Percentiles rank a stretch among this genome's conserved stretches.
Conservation (phyloP, 1,284 basidiomycete genomes). For the Blastosporella zonata region DNA sequence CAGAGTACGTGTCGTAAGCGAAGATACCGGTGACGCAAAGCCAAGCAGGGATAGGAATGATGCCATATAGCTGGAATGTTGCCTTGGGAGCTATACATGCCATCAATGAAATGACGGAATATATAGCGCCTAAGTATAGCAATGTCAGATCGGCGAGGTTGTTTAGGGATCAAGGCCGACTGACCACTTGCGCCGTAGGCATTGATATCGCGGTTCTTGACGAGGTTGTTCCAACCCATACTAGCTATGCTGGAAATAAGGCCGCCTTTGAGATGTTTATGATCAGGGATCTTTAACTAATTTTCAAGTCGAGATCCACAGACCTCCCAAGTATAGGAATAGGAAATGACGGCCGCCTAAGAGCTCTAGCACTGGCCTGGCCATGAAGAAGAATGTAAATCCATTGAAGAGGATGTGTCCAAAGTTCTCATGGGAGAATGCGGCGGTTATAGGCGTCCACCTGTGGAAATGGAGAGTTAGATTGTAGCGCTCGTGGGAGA, state of each 20-base stretch:
- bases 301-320: constrained; percentile 17
- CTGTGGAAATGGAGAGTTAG: constrained; percentile 34
- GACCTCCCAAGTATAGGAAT: constrained; percentile 74
- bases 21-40: constrained; percentile 73
- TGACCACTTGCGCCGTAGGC: constrained; percentile 76
- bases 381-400: constrained; percentile 80
- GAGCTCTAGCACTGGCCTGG: constrained; percentile 62
- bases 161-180: constrained; percentile 19
- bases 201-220: constrained; percentile 41
- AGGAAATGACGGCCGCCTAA: constrained; percentile 74
- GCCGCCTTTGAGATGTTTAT: constrained; percentile 44
- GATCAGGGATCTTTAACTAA: not conserved
- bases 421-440: constrained; percentile 69
- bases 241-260: constrained; percentile 60
- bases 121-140: constrained; percentile 60
- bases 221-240: constrained; percentile 51
- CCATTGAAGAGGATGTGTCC: constrained; percentile 78
- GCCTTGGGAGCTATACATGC: constrained; percentile 69
- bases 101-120: constrained; percentile 68
- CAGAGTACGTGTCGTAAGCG: constrained; percentile 64
- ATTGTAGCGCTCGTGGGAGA: constrained; percentile 1
- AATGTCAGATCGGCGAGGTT: constrained; percentile 1
- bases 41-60: constrained; percentile 87
- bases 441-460: constrained; percentile 77
- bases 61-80: constrained; percentile 76